phyloP scores from a whole-genome alignment of 768 basidiomycete genomes.

The Thelephora aurantiotincta region DNA sequence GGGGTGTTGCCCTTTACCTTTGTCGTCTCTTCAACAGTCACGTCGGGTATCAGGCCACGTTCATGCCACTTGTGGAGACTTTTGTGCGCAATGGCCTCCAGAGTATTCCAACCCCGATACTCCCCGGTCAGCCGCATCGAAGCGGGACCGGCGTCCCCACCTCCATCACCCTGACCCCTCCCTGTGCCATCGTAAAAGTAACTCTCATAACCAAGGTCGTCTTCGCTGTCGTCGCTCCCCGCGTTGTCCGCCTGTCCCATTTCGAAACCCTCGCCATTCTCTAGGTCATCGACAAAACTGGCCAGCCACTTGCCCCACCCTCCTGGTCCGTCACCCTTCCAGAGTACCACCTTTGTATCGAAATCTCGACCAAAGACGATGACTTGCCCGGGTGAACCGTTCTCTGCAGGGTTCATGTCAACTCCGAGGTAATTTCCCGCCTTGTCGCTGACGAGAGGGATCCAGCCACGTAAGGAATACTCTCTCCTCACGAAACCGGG shows the following conservation, averaged over 20 bases:
- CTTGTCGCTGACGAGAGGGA: conserved; percentile 88
- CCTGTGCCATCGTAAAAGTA: conserved; percentile 78
- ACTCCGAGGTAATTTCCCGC: conserved; percentile 94
- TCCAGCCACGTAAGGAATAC: conserved; percentile 93
- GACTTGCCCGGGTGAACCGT: conserved; percentile 76
- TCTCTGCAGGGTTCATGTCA: conserved; percentile 77
- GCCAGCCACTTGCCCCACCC: conserved; percentile 97
- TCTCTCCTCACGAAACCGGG: conserved; percentile 76
- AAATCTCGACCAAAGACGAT: conserved; percentile 99
- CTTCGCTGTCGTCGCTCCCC: conserved; percentile 60
- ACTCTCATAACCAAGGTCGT: conserved; percentile 73
- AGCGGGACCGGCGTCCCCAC: conserved; percentile 56
- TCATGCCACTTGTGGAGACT: conserved; percentile 82
- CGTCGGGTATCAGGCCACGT: conserved; percentile 51
- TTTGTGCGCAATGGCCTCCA: conserved; percentile 89
- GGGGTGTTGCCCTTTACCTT: conserved; percentile 1
- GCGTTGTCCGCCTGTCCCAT: conserved; percentile 42
- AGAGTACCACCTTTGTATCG: conserved; percentile 93
- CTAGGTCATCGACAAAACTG: conserved; percentile 82
- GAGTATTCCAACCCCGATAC: conserved; percentile 83
- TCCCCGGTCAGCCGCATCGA: conserved; percentile 67
- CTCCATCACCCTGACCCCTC: conserved; percentile 65
- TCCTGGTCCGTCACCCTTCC: conserved; percentile 75
- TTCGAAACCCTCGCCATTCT: conserved; percentile 81
- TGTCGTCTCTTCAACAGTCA: conserved; percentile 26